Evolutionary conservation across 106 monocot genomes (phyloP).

Genomic region (Iris macrosiphon): DNA sequence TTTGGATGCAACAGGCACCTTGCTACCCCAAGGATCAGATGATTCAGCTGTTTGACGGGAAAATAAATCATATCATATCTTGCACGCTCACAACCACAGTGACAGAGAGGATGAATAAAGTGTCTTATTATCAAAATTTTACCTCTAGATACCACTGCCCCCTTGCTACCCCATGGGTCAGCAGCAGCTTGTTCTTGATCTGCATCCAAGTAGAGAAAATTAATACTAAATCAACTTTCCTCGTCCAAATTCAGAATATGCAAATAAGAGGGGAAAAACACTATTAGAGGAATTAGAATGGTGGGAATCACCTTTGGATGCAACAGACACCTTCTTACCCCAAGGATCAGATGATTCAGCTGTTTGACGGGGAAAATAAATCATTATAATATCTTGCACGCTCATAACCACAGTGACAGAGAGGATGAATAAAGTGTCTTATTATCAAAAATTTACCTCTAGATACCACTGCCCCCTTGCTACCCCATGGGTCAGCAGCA

Average conservation of each 20-base stretch:
- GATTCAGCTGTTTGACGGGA: too few species aligned
- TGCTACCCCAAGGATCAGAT: constrained; percentile 3
- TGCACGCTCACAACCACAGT: too few species aligned
- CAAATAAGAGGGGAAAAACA: too few species aligned
- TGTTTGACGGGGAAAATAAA: too few species aligned
- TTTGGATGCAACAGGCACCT: background rate
- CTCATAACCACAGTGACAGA: background rate
- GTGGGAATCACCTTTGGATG: background rate
- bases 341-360: constrained; percentile 7
- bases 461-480: background rate
- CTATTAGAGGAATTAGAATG: too few species aligned
- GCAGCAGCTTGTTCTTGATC: background rate
- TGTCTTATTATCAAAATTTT: too few species aligned
- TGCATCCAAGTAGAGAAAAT: background rate
- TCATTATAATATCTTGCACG: background rate
- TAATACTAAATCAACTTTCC: too few species aligned
- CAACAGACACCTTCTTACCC: background rate
- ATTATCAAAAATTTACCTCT: background rate
- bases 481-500: background rate
- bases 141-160: background rate
- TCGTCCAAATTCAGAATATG: too few species aligned
- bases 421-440: background rate
- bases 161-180: constrained; percentile 9
- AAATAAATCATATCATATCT: too few species aligned
- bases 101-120: too few species aligned